A percentile compares a stretch with the other conserved stretches of the same genome.
These are phyloP conservation scores for Amylostereum chailletii DNA, from an alignment of 1,284 basidiomycete species.

Conservation along the genomic window DNA sequence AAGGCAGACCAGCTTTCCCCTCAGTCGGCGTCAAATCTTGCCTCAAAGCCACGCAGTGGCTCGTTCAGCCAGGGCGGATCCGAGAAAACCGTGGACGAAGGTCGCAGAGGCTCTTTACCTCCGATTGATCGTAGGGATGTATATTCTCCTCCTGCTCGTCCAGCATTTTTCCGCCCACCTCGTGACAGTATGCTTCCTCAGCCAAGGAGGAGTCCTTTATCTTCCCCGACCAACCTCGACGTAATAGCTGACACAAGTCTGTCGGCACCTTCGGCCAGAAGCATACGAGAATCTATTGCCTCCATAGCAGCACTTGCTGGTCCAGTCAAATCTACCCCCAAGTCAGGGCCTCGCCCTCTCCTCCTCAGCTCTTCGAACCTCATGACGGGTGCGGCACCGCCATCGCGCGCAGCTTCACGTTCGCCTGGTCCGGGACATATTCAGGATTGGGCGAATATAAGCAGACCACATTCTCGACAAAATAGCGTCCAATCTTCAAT, in stretches of 20 bases:
- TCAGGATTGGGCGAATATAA: slow-evolving; percentile 41
- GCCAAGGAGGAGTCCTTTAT: slow-evolving; percentile 20
- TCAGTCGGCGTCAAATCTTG: slow-evolving; percentile 4
- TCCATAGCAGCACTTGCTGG: slow-evolving; percentile 26
- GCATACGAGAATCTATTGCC: slow-evolving; percentile 34
- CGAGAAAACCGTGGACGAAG: slow-evolving; percentile 12
- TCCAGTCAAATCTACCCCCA: slow-evolving; percentile 21
- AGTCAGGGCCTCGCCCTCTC: slow-evolving; percentile 45
- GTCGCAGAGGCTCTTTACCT: slow-evolving; percentile 34
- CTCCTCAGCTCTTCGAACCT: slow-evolving; percentile 40
- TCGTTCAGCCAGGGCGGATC: slow-evolving; percentile 4
- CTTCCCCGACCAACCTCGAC: slow-evolving; percentile 33
- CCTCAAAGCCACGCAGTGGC: slow-evolving; percentile 2
- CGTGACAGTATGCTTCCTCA: slow-evolving; percentile 44
- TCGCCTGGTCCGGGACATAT: slow-evolving; percentile 12
- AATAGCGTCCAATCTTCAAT: slow-evolving; percentile 53
- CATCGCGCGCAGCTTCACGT: slow-evolving; percentile 26
- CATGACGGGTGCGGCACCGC: slow-evolving; percentile 34
- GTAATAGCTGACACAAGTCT: slow-evolving; percentile 12
- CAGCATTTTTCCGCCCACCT: slow-evolving; percentile 47
- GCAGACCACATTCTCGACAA: slow-evolving; percentile 27
- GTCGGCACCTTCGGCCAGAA: slow-evolving; percentile 17
- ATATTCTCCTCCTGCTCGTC: slow-evolving; percentile 49
- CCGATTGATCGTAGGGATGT: slow-evolving; percentile 26
- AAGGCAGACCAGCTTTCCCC: slow-evolving; percentile 1